Percentiles rank a stretch among this genome's conserved stretches.
These are phyloP conservation scores for Venturia carpophila DNA, from an alignment of 2,329 filamentous ascomycete species.

Conservation along the genomic window DNA sequence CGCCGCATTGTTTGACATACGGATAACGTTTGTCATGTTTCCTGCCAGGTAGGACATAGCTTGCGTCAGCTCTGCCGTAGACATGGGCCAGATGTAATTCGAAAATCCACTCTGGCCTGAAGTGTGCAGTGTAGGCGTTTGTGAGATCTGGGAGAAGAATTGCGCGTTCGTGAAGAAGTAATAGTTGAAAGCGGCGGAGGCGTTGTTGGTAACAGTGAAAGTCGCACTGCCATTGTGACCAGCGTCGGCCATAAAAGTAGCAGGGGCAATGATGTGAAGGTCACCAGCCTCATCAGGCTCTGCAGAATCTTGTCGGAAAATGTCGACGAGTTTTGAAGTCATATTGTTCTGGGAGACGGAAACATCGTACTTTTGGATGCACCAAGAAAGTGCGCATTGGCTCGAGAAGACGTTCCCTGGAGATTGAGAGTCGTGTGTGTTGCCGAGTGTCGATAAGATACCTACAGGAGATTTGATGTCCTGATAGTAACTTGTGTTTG, in stretches of 20 bases:
- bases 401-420: background rate
- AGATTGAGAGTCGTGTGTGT: background rate
- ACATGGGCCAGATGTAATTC: background rate
- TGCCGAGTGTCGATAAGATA: background rate
- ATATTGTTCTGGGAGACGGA: background rate
- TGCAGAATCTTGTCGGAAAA: background rate
- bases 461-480: background rate
- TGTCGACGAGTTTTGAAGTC: background rate
- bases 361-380: background rate
- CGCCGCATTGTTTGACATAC: background rate
- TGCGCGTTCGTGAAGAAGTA: background rate
- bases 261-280: background rate
- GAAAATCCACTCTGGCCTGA: background rate
- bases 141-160: background rate
- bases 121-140: background rate
- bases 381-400: conserved; percentile 3
- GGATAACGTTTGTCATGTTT: conserved; percentile 8
- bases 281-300: background rate
- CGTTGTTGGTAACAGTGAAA: background rate
- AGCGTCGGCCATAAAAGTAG: background rate
- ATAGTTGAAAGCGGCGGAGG: background rate
- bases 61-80: background rate
- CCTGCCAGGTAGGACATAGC: conserved; percentile 5
- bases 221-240: background rate
- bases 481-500: background rate